Evolutionary conservation across 2,329 filamentous ascomycete genomes (phyloP), one percentile per base, ranked within the genome.

Genomic region (Corniculantispora saksenae): DNA sequence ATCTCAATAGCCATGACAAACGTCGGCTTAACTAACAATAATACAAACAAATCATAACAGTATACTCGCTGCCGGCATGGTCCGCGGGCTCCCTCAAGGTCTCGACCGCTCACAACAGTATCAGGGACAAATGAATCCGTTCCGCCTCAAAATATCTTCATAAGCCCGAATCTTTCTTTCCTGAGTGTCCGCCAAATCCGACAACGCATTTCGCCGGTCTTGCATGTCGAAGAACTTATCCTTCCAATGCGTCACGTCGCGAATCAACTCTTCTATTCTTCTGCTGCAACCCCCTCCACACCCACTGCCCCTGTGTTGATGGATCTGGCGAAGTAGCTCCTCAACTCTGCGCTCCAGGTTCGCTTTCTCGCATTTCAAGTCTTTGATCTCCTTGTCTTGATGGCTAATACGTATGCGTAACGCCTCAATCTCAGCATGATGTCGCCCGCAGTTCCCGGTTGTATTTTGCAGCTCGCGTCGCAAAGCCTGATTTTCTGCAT

Each of bases 401-500:
- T 70, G 74, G 54, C 71, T 70, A 59, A 77, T 69, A 67, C 75
- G 76, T 65, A 74, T 68, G 3, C 74, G 72, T 13, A 80, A 69
- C 53, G 71, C 72, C 32, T 77, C 75, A 32, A 76, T 62, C 57
- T 79, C 76, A 53, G 63, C 69, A 40, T 74, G 70, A 53, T 75
- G 72, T 43, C 72, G 74, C 56, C 70, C 69, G 2, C 75, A 71
- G 60, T 70, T 66, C 23, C 74, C 74, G n/a, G 74, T 70, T 1
- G 70, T 69, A 32, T 70, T 74, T 35, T 80, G 78, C 45, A 77
- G 66, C 8, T 75, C 73, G n/a, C 73, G 75, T 15, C 79, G 76
- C 6, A 83, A 74, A 9, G 74, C 71, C 19, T 74, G 71, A 67
- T 82, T 82, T 38, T 82, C 79, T 19, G 73, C 73, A 3, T 70